phyloP scores from a whole-genome alignment of 257 asterid species.

The Solanum paucissectum region DNA sequence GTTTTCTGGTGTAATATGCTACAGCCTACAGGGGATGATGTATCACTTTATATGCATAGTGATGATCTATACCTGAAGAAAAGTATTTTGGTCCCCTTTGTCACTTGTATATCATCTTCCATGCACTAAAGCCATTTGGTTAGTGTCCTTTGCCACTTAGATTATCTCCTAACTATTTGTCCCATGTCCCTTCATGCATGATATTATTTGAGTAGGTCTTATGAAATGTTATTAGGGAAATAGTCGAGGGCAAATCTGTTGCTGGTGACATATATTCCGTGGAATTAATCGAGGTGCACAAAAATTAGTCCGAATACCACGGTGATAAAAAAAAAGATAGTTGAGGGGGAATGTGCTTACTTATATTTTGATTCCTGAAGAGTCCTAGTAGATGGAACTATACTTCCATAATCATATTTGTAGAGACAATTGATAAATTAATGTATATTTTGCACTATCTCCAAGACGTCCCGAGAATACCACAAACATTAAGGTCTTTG shows the following conservation, averaged over 20 bases:
- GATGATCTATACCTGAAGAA: neutral
- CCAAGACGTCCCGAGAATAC: neutral
- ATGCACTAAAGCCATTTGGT: neutral
- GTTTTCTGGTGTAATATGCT: neutral
- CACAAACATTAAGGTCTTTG: neutral
- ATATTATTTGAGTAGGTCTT: neutral
- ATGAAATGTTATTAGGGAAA: neutral
- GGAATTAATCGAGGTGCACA: neutral
- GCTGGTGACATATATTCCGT: too few relatives aligned
- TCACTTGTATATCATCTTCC: neutral
- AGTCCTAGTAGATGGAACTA: neutral
- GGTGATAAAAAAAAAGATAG: neutral
- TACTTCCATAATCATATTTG: neutral
- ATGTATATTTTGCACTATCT: neutral
- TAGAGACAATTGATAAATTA: neutral
- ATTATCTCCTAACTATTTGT: neutral
- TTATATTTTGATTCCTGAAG: neutral
- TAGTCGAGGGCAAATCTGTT: neutral
- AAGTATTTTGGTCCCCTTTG: neutral
- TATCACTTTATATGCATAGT: neutral
- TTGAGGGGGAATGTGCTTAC: neutral
- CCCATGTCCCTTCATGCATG: neutral
- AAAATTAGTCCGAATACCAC: too few relatives aligned
- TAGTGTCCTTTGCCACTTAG: neutral
- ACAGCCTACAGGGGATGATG: neutral